Evolutionary conservation across 1,284 basidiomycete genomes (phyloP), one percentile per base, ranked within the genome.

Genomic region (Caloboletus inedulis): DNA sequence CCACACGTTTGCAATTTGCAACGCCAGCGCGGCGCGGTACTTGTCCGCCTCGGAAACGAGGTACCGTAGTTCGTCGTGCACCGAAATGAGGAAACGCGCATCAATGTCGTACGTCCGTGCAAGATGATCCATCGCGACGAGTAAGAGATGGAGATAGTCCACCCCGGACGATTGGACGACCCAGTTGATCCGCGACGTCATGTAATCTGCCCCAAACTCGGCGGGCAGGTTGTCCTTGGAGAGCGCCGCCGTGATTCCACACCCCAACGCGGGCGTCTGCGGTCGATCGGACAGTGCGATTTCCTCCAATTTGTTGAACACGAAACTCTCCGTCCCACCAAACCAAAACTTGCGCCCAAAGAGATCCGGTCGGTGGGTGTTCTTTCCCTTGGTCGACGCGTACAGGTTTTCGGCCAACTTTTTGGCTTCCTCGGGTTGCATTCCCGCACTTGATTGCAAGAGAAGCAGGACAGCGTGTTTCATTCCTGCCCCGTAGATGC

Each of bases 261-360:
- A 99, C 4, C 89, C 93, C 3, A 99, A 79, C 0, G 94, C 94
- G 0, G 97, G 97, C 1, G 96, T 99, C 62, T 85, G 83, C 0
- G 96, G 97, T 25, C 80, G 77, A 55, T 94, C 87, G 10, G 89
- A 93, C 23, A 91, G 74, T 1, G 97, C 96, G 59, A 99, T 96
- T 65, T 91, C 85, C 72, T 99, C 97, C 40, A 99, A 82, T 70
- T 96, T 98, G 79, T 99, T 99, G 83, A 99, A 99, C n/a, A 99
- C 83, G 64, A 85, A 98, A 62, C 90, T 94, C 75, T 99, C 97
- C 7, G 92, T 91, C 4, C 97, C 97, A 13, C 96, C 96, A 67
- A 89, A 94, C 96, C 97, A 99, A 65, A 99, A 93, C 65, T 91
- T 91, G 59, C 85, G 78, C 10, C 78, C 80, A 64, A 91, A 91